phyloP scores from a whole-genome alignment of 805 yeast species.

The Debaryomyces tyrocola region DNA sequence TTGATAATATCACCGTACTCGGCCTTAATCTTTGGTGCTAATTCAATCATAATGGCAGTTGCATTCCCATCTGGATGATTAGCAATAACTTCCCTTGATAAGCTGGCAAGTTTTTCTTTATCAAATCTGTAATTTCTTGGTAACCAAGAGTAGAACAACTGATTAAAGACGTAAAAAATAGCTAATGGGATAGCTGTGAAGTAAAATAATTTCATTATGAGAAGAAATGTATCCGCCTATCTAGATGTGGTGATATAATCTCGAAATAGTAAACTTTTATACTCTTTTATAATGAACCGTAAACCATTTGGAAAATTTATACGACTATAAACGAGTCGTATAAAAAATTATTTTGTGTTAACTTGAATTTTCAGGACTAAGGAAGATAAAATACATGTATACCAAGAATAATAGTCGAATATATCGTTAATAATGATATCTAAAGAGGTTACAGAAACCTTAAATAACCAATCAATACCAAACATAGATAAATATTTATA shows the following conservation, averaged over 20 bases:
- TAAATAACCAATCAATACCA: neutral
- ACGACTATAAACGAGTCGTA: too few species aligned
- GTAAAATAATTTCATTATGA: constrained; percentile 25
- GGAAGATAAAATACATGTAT: too few species aligned
- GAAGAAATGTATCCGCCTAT: neutral
- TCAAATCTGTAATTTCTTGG: constrained; percentile 75
- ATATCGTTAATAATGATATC: neutral
- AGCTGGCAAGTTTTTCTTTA: constrained; percentile 52
- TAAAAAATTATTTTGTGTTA: too few species aligned
- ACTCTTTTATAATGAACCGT: too few species aligned
- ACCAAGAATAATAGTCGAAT: too few species aligned
- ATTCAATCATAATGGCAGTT: constrained; percentile 59
- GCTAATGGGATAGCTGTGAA: constrained; percentile 21
- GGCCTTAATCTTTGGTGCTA: constrained; percentile 56
- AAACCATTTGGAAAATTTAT: too few species aligned
- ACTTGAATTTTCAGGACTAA: too few species aligned
- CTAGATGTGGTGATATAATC: too few species aligned
- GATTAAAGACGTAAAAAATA: constrained; percentile 29
- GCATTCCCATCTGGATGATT: constrained; percentile 58
- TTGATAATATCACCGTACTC: constrained; percentile 77
- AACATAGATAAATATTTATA: neutral
- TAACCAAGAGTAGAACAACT: constrained; percentile 54
- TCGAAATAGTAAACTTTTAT: too few species aligned
- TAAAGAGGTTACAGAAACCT: neutral
- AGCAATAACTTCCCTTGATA: constrained; percentile 56